Evolutionary conservation across 73 alveolate genomes (phyloP).

Genomic region (Blepharisma japonicum): DNA sequence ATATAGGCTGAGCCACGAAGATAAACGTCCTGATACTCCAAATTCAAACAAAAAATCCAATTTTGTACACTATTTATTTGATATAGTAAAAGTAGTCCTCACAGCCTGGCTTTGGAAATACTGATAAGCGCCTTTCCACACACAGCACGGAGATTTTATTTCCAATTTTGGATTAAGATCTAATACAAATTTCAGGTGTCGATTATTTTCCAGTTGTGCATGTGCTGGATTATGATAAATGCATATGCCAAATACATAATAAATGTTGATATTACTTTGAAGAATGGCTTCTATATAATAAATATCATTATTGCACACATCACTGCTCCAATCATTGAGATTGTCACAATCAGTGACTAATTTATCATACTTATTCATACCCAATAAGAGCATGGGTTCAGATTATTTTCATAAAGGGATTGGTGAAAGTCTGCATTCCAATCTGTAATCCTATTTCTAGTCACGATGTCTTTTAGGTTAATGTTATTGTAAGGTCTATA

Average conservation of each 20-base stretch:
- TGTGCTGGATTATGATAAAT: background rate
- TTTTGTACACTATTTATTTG: background rate
- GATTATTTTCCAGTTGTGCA: background rate
- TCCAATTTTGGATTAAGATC: background rate
- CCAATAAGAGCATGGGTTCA: no score
- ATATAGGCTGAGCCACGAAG: background rate
- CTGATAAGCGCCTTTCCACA: background rate
- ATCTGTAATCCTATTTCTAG: no score
- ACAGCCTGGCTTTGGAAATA: constrained; percentile 35
- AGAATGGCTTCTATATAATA: background rate
- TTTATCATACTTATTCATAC: no score
- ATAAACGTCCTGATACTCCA: background rate
- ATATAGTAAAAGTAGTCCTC: background rate
- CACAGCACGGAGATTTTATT: background rate
- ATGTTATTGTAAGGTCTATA: no score
- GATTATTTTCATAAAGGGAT: no score
- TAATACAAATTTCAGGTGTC: background rate
- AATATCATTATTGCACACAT: background rate
- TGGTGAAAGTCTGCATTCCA: no score
- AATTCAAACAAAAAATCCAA: background rate
- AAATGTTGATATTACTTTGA: background rate
- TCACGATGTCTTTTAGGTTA: no score
- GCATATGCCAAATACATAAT: background rate
- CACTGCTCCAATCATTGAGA: background rate
- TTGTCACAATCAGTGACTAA: background rate